phyloP scores from a whole-genome alignment of 2,329 filamentous ascomycete genomes.

The Xylariaceae sp. region DNA sequence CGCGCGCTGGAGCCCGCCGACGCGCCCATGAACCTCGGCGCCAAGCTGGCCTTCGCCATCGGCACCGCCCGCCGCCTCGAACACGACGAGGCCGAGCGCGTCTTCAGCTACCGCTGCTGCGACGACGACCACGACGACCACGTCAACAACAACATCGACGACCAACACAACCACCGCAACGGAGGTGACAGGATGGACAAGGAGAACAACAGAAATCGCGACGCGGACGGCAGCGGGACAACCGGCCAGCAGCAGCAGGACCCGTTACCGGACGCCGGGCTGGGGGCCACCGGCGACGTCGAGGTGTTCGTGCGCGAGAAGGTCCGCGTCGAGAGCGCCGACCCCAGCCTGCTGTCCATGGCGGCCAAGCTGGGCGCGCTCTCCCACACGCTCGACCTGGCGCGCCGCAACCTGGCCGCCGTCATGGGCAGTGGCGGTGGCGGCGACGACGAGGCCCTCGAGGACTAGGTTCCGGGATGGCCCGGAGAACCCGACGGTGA shows the following conservation, averaged over 20 bases:
- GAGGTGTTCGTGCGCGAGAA: slow-evolving; percentile 87
- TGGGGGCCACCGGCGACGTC: slow-evolving; percentile 18
- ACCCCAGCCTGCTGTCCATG: slow-evolving; percentile 76
- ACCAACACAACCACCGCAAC: background rate
- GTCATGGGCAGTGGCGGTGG: slow-evolving; percentile 60
- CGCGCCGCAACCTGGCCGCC: slow-evolving; percentile 63
- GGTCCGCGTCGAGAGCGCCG: slow-evolving; percentile 78
- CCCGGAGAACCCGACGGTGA: too few species aligned
- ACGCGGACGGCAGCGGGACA: too few species aligned
- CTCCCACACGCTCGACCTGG: slow-evolving; percentile 62
- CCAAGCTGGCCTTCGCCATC: slow-evolving; percentile 63
- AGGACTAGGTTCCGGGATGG: too few species aligned
- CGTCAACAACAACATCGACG: background rate
- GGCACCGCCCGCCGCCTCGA: slow-evolving; percentile 55
- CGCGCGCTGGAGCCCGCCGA: slow-evolving; percentile 62
- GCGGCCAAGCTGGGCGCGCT: slow-evolving; percentile 77
- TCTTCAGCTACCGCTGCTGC: slow-evolving; percentile 54
- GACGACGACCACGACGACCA: slow-evolving; percentile 3
- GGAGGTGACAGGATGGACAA: background rate
- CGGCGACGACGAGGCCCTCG: slow-evolving; percentile 26
- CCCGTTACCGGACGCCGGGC: too few species aligned
- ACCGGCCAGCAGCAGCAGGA: too few species aligned
- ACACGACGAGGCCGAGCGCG: slow-evolving; percentile 72
- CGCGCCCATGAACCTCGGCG: slow-evolving; percentile 53
- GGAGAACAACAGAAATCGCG: too few species aligned